Percentiles rank a stretch among this genome's conserved stretches.
These are phyloP conservation scores for Solanum chaucha DNA, from an alignment of 257 asterid species.

Conservation along the genomic window DNA sequence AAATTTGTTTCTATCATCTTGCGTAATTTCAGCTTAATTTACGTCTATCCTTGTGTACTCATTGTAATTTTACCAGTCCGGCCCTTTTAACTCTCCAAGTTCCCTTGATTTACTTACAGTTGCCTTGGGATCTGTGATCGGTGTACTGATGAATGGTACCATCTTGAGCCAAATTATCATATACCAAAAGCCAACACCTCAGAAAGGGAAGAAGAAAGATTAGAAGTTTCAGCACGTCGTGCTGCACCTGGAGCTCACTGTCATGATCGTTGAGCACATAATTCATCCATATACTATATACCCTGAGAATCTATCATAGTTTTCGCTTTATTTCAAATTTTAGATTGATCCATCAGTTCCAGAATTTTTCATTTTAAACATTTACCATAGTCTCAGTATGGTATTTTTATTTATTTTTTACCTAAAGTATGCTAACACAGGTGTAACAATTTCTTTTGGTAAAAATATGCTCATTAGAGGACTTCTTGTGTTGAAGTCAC, in stretches of 20 bases:
- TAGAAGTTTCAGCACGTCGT: constrained; percentile 10
- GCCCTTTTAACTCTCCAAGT: background rate
- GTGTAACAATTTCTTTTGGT: background rate
- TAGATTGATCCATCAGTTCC: background rate
- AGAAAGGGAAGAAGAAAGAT: constrained; percentile 69
- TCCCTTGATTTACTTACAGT: constrained; percentile 32
- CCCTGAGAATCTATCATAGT: background rate
- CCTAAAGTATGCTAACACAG: background rate
- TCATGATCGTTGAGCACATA: background rate
- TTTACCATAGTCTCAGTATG: background rate
- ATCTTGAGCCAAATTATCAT: constrained; percentile 70
- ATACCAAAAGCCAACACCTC: constrained; percentile 50
- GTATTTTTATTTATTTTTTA: background rate
- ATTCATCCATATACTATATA: background rate
- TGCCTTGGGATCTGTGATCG: constrained; percentile 71
- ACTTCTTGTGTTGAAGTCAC: background rate
- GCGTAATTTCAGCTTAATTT: background rate
- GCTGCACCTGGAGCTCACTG: background rate
- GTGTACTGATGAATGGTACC: constrained; percentile 72
- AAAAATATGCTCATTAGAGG: background rate
- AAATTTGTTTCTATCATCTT: background rate
- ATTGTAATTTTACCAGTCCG: background rate
- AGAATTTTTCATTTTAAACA: background rate
- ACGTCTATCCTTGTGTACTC: background rate
- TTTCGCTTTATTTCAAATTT: background rate